phyloP scores from a whole-genome alignment of 805 yeast species.

The Saturnispora galanensis region DNA sequence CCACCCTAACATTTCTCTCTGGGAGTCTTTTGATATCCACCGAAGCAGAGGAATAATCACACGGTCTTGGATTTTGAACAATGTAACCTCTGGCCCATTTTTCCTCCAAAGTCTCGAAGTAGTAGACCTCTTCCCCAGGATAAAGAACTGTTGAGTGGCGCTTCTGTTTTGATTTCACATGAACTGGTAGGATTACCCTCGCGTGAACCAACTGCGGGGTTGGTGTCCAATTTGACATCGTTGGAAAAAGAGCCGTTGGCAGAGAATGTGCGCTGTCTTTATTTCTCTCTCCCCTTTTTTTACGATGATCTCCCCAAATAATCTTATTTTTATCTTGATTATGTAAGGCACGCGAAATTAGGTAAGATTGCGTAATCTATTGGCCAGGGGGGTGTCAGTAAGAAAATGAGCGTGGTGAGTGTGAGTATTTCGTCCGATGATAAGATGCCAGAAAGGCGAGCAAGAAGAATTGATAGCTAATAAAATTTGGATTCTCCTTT shows the following conservation, averaged over 20 bases:
- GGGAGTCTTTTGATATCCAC: conserved; percentile 57
- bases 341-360: too few relatives aligned
- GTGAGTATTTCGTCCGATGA: too few relatives aligned
- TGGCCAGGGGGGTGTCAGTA: too few relatives aligned
- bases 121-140: conserved; percentile 11
- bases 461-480: too few relatives aligned
- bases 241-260: not conserved
- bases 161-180: not conserved
- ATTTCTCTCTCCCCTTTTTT: not conserved
- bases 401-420: too few relatives aligned
- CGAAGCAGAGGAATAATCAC: conserved; percentile 53
- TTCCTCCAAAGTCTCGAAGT: conserved; percentile 11
- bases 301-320: not conserved
- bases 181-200: not conserved
- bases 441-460: too few relatives aligned
- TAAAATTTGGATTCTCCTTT: too few relatives aligned
- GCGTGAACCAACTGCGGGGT: conserved; percentile 2
- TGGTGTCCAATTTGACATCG: conserved; percentile 3
- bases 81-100: conserved; percentile 79
- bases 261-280: not conserved
- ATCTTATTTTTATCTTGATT: too few relatives aligned
- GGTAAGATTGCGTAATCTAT: too few relatives aligned
- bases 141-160: conserved; percentile 8
- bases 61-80: conserved; percentile 57
- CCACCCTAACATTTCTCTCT: conserved; percentile 41